These are phyloP conservation scores for Fomitopsis serialis DNA, from an alignment of 768 basidiomycete species.

Conservation along the genomic window DNA sequence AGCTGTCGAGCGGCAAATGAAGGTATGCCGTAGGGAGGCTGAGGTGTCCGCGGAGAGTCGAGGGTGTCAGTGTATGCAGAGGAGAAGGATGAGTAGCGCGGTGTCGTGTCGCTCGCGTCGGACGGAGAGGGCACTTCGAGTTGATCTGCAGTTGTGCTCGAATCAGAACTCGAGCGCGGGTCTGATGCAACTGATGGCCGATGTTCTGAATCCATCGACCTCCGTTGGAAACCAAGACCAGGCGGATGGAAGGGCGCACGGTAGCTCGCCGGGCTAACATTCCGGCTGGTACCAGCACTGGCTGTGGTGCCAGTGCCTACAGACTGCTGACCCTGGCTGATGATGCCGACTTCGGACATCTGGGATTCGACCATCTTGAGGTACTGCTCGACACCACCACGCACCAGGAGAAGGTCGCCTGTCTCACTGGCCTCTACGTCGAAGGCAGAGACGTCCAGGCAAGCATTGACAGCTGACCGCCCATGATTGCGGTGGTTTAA, in stretches of 20 bases:
- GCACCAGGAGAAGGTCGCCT: conserved; percentile 54
- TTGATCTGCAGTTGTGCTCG: neutral
- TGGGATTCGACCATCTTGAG: conserved; percentile 48
- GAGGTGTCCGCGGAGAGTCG: conserved; percentile 4
- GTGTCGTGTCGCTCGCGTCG: neutral
- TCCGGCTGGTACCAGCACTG: neutral
- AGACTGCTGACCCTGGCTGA: neutral
- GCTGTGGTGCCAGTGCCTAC: neutral
- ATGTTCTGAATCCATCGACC: neutral
- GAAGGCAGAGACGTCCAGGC: conserved; percentile 59
- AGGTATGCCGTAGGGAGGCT: neutral
- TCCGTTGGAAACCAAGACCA: neutral
- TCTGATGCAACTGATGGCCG: neutral
- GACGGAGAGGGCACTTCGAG: neutral
- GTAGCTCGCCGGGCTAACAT: neutral
- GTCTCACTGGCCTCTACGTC: conserved; percentile 61
- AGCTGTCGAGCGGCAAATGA: conserved; percentile 41
- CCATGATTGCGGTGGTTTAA: conserved; percentile 43
- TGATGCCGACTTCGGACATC: conserved; percentile 5
- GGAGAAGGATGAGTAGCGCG: neutral
- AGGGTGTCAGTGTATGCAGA: neutral
- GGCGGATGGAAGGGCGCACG: neutral
- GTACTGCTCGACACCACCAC: conserved; percentile 63
- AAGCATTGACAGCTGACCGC: conserved; percentile 31
- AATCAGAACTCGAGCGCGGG: neutral